Evolutionary conservation across 768 basidiomycete genomes (phyloP).

Genomic region (Pleurotus citrinopileatus): DNA sequence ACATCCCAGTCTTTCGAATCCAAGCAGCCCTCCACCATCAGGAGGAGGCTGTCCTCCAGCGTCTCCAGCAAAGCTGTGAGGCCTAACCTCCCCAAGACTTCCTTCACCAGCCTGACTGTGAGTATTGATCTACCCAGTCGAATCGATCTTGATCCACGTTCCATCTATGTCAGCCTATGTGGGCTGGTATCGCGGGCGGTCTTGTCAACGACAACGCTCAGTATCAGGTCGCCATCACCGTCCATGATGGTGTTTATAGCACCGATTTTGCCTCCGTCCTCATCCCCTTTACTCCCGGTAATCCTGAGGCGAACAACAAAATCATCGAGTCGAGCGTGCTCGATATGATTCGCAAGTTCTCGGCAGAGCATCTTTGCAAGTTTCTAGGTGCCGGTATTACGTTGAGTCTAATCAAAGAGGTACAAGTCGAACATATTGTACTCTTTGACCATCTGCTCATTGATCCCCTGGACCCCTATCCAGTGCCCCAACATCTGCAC

Average conservation of each 20-base stretch:
- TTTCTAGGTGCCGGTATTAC: constrained; percentile 85
- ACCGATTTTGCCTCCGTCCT: constrained; percentile 68
- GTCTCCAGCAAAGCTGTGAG: constrained; percentile 35
- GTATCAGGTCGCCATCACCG: constrained; percentile 72
- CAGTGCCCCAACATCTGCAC: constrained; percentile 83
- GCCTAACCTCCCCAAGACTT: constrained; percentile 46
- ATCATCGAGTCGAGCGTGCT: constrained; percentile 65
- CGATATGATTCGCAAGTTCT: constrained; percentile 67
- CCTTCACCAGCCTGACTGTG: constrained; percentile 67
- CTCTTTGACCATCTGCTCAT: constrained; percentile 15
- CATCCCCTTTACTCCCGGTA: constrained; percentile 49
- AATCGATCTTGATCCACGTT: constrained; percentile 17
- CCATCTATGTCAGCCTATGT: constrained; percentile 65
- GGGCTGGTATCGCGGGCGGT: constrained; percentile 75
- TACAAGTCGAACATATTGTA: constrained; percentile 10
- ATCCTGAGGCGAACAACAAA: constrained; percentile 52
- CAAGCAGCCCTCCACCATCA: constrained; percentile 56
- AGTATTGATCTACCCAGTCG: constrained; percentile 25
- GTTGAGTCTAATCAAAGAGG: constrained; percentile 63
- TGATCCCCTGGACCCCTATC: constrained; percentile 20
- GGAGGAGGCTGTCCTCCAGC: constrained; percentile 67
- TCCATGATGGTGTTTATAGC: constrained; percentile 84
- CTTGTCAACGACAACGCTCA: constrained; percentile 55
- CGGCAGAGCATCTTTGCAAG: constrained; percentile 77
- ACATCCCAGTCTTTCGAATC: constrained; percentile 56